These are phyloP conservation scores for Platanthera guangdongensis DNA, from an alignment of 106 monocot species.

Conservation along the genomic window DNA sequence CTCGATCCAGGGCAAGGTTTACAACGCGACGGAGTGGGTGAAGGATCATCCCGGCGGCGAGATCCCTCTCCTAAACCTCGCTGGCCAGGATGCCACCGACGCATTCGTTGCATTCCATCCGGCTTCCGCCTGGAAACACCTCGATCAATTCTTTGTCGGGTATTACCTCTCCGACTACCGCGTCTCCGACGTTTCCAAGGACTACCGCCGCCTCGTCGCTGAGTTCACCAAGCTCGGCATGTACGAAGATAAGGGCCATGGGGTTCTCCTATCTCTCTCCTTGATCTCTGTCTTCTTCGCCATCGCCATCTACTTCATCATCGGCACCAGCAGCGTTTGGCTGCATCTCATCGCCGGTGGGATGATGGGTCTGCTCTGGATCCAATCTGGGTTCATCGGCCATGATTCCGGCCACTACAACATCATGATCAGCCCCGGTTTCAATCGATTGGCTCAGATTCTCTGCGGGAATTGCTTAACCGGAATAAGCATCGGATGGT, in stretches of 20 bases:
- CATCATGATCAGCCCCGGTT: conserved; percentile 20
- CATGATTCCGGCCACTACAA: conserved; percentile 56
- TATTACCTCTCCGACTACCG: conserved; percentile 36
- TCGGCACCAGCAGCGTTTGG: conserved; percentile 8
- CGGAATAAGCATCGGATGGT: conserved; percentile 66
- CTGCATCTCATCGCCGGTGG: conserved; percentile 21
- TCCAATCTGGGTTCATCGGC: conserved; percentile 51
- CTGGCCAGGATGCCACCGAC: conserved; percentile 66
- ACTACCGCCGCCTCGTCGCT: conserved; percentile 50
- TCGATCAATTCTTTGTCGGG: conserved; percentile 42
- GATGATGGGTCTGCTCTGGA: conserved; percentile 48
- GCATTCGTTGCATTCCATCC: conserved; percentile 63
- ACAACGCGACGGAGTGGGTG: conserved; percentile 41
- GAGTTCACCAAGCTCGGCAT: conserved; percentile 43
- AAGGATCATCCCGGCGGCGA: conserved; percentile 55
- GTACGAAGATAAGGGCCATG: conserved; percentile 38
- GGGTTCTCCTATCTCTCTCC: conserved; percentile 11
- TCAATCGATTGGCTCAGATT: conserved; percentile 24
- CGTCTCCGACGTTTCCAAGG: conserved; percentile 41
- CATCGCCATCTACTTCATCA: conserved; percentile 20
- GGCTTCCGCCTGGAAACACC: conserved; percentile 29
- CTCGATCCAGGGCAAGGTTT: conserved; percentile 58
- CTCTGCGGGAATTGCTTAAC: conserved; percentile 42
- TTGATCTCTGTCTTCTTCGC: conserved; percentile 19
- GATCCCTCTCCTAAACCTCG: conserved; percentile 52